Evolutionary conservation across 1,284 basidiomycete genomes (phyloP), one percentile per base, ranked within the genome.

Genomic region (Gomphus bonarii): DNA sequence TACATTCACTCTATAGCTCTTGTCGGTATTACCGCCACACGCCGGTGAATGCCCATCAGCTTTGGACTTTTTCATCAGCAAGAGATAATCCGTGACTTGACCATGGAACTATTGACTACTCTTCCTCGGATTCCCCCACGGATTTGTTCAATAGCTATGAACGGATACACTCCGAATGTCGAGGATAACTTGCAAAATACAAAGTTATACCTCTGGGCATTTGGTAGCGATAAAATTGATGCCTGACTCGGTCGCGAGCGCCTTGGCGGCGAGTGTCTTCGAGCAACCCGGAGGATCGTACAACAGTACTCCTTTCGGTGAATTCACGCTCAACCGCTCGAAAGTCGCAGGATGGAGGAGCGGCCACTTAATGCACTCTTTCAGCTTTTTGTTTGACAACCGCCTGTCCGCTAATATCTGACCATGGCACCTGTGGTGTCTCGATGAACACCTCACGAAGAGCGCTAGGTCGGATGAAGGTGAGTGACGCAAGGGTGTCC

Each of bases 151-250:
- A 72, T 1, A 98, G 78, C 91, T 95, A 64, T 12, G 20, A 9
- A 1, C 25, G 25, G 25, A 25, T 4, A 25, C 25, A 25, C 25
- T 25, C 25, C 2, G 25, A 25, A 25, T 4, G 25, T 25, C 25
- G 25, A 25, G 53, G 59, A 58, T 18, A 44, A 33, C 6, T 91
- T 55, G 70, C 75, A 35, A 31, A 35, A 35, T 12, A 28, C 6
- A 36, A 9, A 55, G 9, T 63, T 76, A 61, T 57, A 89, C 91
- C 79, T 99, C 97, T 0, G 95, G 93, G 0, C 97, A 97, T 69
- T 97, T 97, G 58, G 99, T 91, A n/a, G 95, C 91, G 40, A 99
- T 80, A 67, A 98, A 99, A 70, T 99, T 99, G 61, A 98, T 82
- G 0, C 93, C 94, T 62, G 91, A 93, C 69, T 98, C 95, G 33